A percentile compares a stretch with the other conserved stretches of the same genome.
Evolutionary conservation across 225 moss, liverwort and hornwort genomes (phyloP).

Genomic region (Pseudisothecium myosuroides): DNA sequence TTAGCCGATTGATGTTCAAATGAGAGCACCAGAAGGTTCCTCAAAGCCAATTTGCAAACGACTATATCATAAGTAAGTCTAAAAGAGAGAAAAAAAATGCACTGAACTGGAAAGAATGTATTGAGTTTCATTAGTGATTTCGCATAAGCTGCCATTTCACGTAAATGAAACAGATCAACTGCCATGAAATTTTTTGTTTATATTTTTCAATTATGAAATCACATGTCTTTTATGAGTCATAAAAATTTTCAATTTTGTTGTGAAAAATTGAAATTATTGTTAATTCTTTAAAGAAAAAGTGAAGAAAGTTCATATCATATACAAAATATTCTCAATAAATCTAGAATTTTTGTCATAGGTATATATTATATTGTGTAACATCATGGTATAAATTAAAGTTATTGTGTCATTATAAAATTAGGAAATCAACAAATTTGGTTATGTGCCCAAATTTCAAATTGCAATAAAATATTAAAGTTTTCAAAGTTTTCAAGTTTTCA

Average conservation of each 20-base stretch:
- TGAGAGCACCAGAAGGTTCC: too few species aligned
- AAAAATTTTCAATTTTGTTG: background rate
- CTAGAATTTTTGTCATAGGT: background rate
- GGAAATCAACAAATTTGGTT: background rate
- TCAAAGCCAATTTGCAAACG: too few species aligned
- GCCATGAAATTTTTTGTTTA: slow-evolving; percentile 2
- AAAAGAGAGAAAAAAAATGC: too few species aligned
- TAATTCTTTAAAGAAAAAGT: background rate
- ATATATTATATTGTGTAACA: background rate
- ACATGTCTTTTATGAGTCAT: too few species aligned
- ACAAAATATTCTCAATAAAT: background rate
- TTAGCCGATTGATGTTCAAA: too few species aligned
- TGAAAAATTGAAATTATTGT: background rate
- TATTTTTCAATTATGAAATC: background rate
- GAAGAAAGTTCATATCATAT: background rate
- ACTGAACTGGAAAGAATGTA: too few species aligned
- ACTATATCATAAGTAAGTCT: too few species aligned
- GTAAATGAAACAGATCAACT: slow-evolving; percentile 57
- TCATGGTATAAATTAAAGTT: background rate
- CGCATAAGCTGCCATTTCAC: slow-evolving; percentile 29
- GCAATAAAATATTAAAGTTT: background rate
- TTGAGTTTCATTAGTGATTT: too few species aligned
- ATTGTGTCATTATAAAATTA: background rate
- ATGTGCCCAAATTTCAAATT: background rate
- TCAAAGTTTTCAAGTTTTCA: background rate